Conservation (phyloP, 805 yeast species). For the Hanseniaspora vineae region DNA sequence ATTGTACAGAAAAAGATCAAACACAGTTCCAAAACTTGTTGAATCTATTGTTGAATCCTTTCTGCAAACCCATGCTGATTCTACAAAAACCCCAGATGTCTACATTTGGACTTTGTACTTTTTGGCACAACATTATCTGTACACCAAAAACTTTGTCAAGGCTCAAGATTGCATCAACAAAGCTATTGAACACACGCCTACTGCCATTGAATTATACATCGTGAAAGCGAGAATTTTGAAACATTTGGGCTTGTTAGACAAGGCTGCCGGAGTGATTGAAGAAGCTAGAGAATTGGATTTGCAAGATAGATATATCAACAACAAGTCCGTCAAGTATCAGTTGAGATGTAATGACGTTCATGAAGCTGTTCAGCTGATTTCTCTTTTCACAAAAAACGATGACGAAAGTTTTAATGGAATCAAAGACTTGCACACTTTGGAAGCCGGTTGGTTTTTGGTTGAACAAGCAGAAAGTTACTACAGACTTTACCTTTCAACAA, state of each 20-base stretch:
- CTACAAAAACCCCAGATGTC: conserved; percentile 23
- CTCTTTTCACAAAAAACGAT: conserved; percentile 78
- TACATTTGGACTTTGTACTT: conserved; percentile 59
- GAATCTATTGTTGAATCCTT: conserved; percentile 33
- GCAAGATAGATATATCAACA: conserved; percentile 85
- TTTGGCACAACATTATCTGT: conserved; percentile 65
- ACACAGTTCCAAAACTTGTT: conserved; percentile 28
- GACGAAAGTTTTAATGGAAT: conserved; percentile 63
- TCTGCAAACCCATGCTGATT: conserved; percentile 28
- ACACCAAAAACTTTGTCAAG: conserved; percentile 34
- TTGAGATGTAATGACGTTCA: conserved; percentile 64
- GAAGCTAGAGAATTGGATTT: conserved; percentile 65
- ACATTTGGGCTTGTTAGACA: conserved; percentile 45
- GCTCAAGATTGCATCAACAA: conserved; percentile 48
- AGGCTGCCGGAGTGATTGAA: conserved; percentile 56
- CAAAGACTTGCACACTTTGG: conserved; percentile 76
- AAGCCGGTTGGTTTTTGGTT: conserved; percentile 77
- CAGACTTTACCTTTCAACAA: conserved; percentile 36
- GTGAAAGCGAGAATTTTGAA: conserved; percentile 71
- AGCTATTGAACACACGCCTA: conserved; percentile 66
- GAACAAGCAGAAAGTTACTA: conserved; percentile 78
- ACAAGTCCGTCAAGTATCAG: conserved; percentile 74
- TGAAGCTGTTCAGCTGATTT: conserved; percentile 59
- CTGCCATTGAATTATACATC: conserved; percentile 70
- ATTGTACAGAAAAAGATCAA: conserved; percentile 39